Conservation (phyloP, 2,329 filamentous ascomycete genomes). For the Diplodia scrobiculata region DNA sequence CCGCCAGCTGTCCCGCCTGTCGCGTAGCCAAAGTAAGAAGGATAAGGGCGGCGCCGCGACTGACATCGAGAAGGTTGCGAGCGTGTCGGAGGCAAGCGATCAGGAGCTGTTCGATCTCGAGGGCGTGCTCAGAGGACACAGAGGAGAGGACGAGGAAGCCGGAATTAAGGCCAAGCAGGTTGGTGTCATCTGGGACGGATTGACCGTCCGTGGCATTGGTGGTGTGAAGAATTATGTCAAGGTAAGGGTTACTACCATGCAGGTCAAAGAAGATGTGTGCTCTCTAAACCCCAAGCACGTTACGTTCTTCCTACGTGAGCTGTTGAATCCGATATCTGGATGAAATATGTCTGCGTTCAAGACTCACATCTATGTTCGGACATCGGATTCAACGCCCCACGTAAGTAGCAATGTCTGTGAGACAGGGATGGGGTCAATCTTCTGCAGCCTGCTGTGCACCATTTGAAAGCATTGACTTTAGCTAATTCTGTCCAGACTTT, state of each 20-base stretch:
- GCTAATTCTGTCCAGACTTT: constrained; percentile 59
- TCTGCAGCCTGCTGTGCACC: no score
- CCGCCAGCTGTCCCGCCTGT: constrained; percentile 48
- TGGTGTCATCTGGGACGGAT: constrained; percentile 73
- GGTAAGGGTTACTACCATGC: constrained; percentile 31
- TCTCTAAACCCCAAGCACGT: no score
- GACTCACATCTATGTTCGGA: no score
- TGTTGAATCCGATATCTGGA: no score
- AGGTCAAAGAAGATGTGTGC: no score
- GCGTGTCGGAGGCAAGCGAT: constrained; percentile 41
- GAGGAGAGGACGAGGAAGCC: constrained; percentile 70
- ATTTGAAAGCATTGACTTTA: no score
- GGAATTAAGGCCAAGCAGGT: constrained; percentile 76
- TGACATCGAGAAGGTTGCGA: constrained; percentile 63
- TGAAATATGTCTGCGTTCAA: no score
- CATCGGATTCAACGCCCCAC: no score
- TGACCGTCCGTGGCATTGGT: constrained; percentile 75
- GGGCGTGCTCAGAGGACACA: constrained; percentile 68
- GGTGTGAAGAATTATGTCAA: constrained; percentile 70
- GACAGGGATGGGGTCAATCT: no score
- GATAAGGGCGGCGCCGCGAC: constrained; percentile 35
- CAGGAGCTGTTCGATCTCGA: constrained; percentile 70
- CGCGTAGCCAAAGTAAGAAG: constrained; percentile 51
- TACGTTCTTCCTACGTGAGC: no score
- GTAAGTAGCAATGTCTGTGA: no score